phyloP scores from a whole-genome alignment of 441 rosid genomes.

The Populus hybrid region DNA sequence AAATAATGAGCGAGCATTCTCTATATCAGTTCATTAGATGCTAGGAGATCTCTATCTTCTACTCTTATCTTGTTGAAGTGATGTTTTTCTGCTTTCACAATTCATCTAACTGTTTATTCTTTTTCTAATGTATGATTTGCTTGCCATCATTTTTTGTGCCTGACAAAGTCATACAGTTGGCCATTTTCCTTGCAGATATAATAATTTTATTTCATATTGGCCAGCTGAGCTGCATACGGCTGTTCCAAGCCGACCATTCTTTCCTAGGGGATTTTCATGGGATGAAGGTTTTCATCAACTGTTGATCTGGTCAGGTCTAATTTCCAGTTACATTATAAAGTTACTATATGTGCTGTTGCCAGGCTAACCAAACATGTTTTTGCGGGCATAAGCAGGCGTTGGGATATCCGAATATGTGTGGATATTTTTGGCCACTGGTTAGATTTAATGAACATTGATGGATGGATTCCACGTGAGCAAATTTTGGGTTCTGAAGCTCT shows the following conservation, averaged over 20 bases:
- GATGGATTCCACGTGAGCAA: conserved; percentile 99
- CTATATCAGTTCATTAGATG: too few relatives aligned
- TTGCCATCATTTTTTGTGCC: conserved; percentile 13
- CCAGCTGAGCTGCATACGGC: conserved; percentile 98
- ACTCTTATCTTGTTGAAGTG: too few relatives aligned
- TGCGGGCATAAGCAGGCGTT: conserved; percentile 50
- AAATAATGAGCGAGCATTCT: too few relatives aligned
- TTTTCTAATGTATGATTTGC: not conserved
- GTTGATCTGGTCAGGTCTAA: conserved; percentile 69
- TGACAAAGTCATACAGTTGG: conserved; percentile 36
- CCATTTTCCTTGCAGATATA: conserved; percentile 50
- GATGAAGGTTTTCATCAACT: conserved; percentile 99
- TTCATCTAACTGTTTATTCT: not conserved
- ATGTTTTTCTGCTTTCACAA: not conserved
- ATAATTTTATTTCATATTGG: conserved; percentile 76
- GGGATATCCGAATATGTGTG: conserved; percentile 71
- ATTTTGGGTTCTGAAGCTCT: conserved; percentile 93
- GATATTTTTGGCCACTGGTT: conserved; percentile 91
- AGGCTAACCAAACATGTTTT: conserved; percentile 23
- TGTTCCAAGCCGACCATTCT: conserved; percentile 95
- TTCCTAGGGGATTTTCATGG: conserved; percentile 96
- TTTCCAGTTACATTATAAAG: conserved; percentile 9
- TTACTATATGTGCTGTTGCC: conserved; percentile 11
- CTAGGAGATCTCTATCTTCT: too few relatives aligned
- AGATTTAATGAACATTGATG: conserved; percentile 78